Conservation (phyloP, 257 asterid species). For the Avicennia marina region DNA sequence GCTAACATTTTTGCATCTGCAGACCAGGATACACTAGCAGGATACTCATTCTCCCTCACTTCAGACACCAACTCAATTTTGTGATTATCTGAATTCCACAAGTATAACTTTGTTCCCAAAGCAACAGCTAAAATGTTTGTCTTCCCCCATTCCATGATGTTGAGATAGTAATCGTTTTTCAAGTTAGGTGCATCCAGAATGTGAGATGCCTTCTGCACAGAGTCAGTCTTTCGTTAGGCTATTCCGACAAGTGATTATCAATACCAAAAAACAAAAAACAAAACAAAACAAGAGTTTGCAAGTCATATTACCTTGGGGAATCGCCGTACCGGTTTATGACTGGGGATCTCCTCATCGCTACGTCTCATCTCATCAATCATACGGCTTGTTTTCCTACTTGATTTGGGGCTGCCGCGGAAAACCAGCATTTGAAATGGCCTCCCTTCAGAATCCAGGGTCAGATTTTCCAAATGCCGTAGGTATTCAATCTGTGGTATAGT, state of each 20-base stretch:
- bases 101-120: slow-evolving; percentile 40
- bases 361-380: slow-evolving; percentile 52
- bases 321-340: slow-evolving; percentile 26
- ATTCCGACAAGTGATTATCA: slow-evolving; percentile 11
- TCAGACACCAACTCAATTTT: slow-evolving; percentile 24
- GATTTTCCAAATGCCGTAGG: slow-evolving; percentile 38
- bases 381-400: slow-evolving; percentile 36
- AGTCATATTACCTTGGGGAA: slow-evolving; percentile 59
- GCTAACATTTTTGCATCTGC: slow-evolving; percentile 48
- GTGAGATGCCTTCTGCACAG: slow-evolving; percentile 37
- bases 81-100: slow-evolving; percentile 41
- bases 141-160: slow-evolving; percentile 75
- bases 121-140: slow-evolving; percentile 55
- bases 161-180: slow-evolving; percentile 52
- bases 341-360: slow-evolving; percentile 29
- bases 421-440: slow-evolving; percentile 83
- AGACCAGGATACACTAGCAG: slow-evolving; percentile 72
- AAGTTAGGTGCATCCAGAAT: slow-evolving; percentile 57
- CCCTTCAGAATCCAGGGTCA: slow-evolving; percentile 60
- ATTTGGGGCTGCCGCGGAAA: slow-evolving; percentile 86
- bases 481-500: slow-evolving; percentile 36
- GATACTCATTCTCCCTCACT: slow-evolving; percentile 29
- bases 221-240: background rate
- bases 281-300: background rate
- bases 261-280: background rate